Base-by-base conservation (phyloP, 768 basidiomycete genomes). In the Ramaria sp. region DNA sequence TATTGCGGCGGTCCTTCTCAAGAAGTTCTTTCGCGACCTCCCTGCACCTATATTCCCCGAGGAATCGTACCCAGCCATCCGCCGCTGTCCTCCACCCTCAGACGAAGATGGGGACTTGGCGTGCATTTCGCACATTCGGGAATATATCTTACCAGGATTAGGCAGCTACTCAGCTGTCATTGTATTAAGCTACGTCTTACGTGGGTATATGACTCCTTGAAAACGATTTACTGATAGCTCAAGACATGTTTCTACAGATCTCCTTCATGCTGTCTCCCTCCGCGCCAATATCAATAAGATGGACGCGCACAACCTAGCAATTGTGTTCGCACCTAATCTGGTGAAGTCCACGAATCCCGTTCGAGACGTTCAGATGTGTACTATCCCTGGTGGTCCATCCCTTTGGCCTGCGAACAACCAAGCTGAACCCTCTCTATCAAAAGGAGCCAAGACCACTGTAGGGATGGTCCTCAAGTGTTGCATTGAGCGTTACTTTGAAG, bases 1-100 rank as follows among this genome's bases (percentile, higher is more conserved):
- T 65, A 74, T 93, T 1, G 86, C 88, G 3, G 88, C 90, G 8
- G 90, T 92, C 1, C 72, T 93, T 34, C 69, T 93, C 52, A 92
- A 93, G 71, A 90, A 88, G 64, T 91, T 85, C 63, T 68, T 93
- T 24, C 78, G 87, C 36, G 87, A 90, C 65, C 71, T 93, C 1
- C 87, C 88, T 1, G 75, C 79, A 49, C 85, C 90, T 3, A 68
- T 88, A n/a, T 87, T 93, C 59, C 78, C 83, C 0, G 87, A 88
- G 66, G 65, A 63, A 5, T 65, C 83, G 13, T 92, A 90, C 65
- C 73, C 79, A 5, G 51, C 72, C 34, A 79, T 92, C 38, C 76
- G 74, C 36, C 74, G 75, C 55, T 93, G 90, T 67, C 90, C 90
- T 6, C 56, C 65, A 20, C 71, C 79, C 24, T 73, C 75, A 8